Evolutionary conservation across 306 rosid genomes (phyloP), one percentile per base, ranked within the genome.

Genomic region (Ziziphus jujuba): DNA sequence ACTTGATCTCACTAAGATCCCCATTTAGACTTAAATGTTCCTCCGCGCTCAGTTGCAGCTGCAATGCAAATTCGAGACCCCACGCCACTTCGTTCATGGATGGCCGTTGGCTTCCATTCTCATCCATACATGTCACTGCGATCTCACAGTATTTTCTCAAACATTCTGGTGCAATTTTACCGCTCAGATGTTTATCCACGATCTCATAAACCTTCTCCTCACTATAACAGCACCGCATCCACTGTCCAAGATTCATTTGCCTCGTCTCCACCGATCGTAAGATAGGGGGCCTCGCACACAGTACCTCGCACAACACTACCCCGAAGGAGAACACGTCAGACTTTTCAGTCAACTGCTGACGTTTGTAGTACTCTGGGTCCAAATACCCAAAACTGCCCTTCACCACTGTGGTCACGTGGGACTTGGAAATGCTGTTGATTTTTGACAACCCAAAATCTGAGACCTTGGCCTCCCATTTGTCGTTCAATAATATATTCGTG

Each of bases 261-360:
- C 59, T 69, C 2, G 53, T 64, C 16, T 84, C 78, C 4, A 5
- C 51, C 9, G 52, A 31, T 7, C 23, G 45, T 1, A 65, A 45
- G 45, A 88, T 17, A 2, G 95, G 79, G 3, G 88, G 83, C 62
- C 74, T 71, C 0, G 71, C 85, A n/a, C 85, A 80, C 0, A 85
- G 9, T 0, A 79, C 73, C 23, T 84, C 89, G 17, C 69, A 70
- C 13, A 83, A 13, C 7, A 82, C 82, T 4, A 80, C 87, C 1
- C 87, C 84, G n/a, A 81, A 74, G 0, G 88, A 77, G 56, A 80
- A 86, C 15, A 83, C 86, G 33, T 85, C 82, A 0, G 85, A 80
- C 57, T 85, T 80, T 13, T 66, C 73, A 0, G 80, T 77, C 4
- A 86, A 69, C 1, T 14, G 67, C 17, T 62, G 68, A 0, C 54